phyloP scores from a whole-genome alignment of 768 basidiomycete species.

The Kwoniella sp. region DNA sequence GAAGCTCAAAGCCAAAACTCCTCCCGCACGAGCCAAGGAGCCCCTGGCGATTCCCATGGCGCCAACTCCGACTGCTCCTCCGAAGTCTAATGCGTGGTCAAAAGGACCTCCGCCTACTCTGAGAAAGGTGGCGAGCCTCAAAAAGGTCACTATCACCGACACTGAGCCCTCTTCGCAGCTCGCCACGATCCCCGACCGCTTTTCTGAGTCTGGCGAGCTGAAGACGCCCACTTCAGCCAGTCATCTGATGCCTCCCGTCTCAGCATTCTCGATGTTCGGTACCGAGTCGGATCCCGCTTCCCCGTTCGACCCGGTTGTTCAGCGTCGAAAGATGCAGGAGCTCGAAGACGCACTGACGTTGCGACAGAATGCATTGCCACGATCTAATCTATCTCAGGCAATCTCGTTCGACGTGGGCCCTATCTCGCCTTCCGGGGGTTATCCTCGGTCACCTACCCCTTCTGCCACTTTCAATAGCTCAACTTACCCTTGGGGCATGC shows the following conservation, averaged over 20 bases:
- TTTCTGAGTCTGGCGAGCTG: neutral
- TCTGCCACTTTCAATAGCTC: slow-evolving; percentile 10
- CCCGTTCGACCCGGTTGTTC: slow-evolving; percentile 42
- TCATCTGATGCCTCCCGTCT: slow-evolving; percentile 31
- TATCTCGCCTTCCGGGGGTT: neutral
- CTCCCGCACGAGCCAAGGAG: slow-evolving; percentile 4
- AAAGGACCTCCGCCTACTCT: slow-evolving; percentile 35
- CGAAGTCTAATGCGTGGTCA: slow-evolving; percentile 34
- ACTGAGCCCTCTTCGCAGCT: neutral
- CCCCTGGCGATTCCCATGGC: slow-evolving; percentile 7
- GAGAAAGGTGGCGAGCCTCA: slow-evolving; percentile 23
- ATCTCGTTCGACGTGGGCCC: slow-evolving; percentile 65
- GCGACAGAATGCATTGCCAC: neutral
- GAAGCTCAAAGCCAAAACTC: neutral
- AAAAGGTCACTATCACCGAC: slow-evolving; percentile 4
- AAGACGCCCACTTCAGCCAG: slow-evolving; percentile 14
- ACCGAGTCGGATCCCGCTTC: slow-evolving; percentile 53
- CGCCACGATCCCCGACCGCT: neutral
- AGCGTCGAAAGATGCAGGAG: slow-evolving; percentile 19
- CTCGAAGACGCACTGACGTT: slow-evolving; percentile 5
- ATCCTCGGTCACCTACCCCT: neutral
- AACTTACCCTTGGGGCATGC: slow-evolving; percentile 51
- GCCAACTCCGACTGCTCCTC: slow-evolving; percentile 20
- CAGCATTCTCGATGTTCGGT: slow-evolving; percentile 36
- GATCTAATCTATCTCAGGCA: slow-evolving; percentile 59